Percentiles rank a stretch among this genome's conserved stretches.
Evolutionary conservation across 805 yeast genomes (phyloP).

Genomic region (Metschnikowia cubensis): DNA sequence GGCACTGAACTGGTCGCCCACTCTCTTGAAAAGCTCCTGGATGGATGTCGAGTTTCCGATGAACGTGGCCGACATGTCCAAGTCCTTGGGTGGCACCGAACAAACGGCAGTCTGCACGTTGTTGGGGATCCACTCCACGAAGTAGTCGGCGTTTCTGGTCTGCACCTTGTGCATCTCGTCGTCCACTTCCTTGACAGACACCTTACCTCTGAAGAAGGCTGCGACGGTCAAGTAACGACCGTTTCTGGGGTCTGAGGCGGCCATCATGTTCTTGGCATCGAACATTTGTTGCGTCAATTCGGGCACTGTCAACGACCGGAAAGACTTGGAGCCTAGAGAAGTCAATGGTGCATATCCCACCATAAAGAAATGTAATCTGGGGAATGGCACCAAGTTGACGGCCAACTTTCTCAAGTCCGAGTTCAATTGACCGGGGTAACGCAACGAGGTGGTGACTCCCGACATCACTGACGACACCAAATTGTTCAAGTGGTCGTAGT

Average conservation of each 20-base stretch:
- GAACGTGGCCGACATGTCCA: slow-evolving; percentile 88
- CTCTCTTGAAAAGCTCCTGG: slow-evolving; percentile 85
- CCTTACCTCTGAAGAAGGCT: slow-evolving; percentile 91
- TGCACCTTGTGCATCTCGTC: slow-evolving; percentile 87
- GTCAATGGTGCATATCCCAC: slow-evolving; percentile 93
- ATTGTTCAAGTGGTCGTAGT: slow-evolving; percentile 72
- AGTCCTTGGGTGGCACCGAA: slow-evolving; percentile 80
- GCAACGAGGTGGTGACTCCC: slow-evolving; percentile 89
- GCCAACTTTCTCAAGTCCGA: slow-evolving; percentile 91
- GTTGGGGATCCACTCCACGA: slow-evolving; percentile 95
- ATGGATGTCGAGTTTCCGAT: slow-evolving; percentile 91
- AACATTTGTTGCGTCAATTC: slow-evolving; percentile 93
- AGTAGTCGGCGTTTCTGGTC: slow-evolving; percentile 73
- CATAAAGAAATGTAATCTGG: slow-evolving; percentile 92
- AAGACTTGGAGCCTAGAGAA: slow-evolving; percentile 72
- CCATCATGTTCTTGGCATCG: slow-evolving; percentile 92
- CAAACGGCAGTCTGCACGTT: slow-evolving; percentile 93
- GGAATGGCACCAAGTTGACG: slow-evolving; percentile 91
- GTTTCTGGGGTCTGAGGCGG: slow-evolving; percentile 85
- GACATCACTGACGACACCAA: slow-evolving; percentile 90
- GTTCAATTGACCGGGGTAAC: slow-evolving; percentile 94
- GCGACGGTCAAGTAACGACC: slow-evolving; percentile 93
- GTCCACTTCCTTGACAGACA: slow-evolving; percentile 88
- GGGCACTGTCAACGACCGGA: slow-evolving; percentile 81
- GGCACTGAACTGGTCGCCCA: slow-evolving; percentile 83